Percentiles rank a stretch among this genome's conserved stretches.
Conservation (phyloP, 257 asterid genomes). For the Nicotiana noctiflora region DNA sequence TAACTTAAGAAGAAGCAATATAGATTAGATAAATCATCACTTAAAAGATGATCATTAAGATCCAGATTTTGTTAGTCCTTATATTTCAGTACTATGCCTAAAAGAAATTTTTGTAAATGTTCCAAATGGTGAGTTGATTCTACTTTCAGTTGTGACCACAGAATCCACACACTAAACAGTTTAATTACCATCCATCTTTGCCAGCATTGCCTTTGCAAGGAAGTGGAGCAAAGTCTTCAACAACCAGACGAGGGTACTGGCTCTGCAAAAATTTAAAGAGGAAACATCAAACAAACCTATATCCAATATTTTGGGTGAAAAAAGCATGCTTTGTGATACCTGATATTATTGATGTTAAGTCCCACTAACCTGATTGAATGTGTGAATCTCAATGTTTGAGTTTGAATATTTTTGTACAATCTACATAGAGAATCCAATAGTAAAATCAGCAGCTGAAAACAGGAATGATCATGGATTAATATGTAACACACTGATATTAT, state of each 20-base stretch:
- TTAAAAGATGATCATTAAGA: neutral
- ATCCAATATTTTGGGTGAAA: neutral
- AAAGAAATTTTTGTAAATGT: neutral
- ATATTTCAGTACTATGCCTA: neutral
- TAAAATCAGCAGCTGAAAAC: conserved; percentile 16
- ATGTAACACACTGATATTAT: neutral
- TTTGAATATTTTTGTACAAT: conserved; percentile 77
- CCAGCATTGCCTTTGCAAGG: conserved; percentile 74
- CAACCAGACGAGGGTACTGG: conserved; percentile 94
- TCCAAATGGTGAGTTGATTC: neutral
- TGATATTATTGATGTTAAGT: neutral
- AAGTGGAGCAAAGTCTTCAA: conserved; percentile 81
- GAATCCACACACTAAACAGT: neutral
- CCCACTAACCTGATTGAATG: conserved; percentile 79
- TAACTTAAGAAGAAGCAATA: too few relatives aligned
- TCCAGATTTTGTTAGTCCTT: neutral
- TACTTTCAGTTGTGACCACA: neutral
- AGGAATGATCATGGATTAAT: neutral
- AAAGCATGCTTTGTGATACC: neutral
- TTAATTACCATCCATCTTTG: conserved; percentile 85
- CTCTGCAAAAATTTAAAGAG: conserved; percentile 47
- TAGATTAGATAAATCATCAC: neutral
- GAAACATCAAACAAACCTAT: neutral
- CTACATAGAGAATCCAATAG: conserved; percentile 31
- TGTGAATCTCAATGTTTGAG: conserved; percentile 75